Base-by-base conservation (phyloP, 306 rosid species). In the Pterocarpus santalinus region DNA sequence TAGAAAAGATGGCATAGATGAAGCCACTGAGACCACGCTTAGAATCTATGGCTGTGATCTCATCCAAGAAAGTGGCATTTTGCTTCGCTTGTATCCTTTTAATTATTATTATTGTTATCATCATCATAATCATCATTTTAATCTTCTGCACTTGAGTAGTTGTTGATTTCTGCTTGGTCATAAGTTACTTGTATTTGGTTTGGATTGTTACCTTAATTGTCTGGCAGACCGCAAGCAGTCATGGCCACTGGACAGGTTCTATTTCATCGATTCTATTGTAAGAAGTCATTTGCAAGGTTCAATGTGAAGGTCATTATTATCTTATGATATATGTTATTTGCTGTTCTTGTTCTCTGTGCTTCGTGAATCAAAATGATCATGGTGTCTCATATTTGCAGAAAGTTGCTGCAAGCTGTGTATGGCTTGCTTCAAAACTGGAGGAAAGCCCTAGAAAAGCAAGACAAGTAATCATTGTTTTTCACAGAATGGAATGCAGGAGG, bases 241-340 rank as follows among this genome's bases (percentile, higher is more conserved):
- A 95, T 95, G 99, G 99, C 98, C 71, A 93, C 99, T 44, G 98
- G 97, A 11, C 98, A 95, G 85, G 99, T 95, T 81, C 85, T 93
- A 28, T 95, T 95, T 82, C 99, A 92, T 78, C 98, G 94, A 22
- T 95, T 95, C 89, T 93, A 90, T 77, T 93, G 99, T 84, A 95
- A 95, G 90, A 93, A 95, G 85, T 95, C 98, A 8, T 89, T 95
- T 88, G 97, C 97, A 1, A 94, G 97, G 78, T 93, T 95, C 87
- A 82, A 95, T 85, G 98, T 79, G 79, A 95, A 95, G 99, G 99
- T 93, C 43, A 35, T 17, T 55, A 65, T 71, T 34, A 56, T 53
- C 70, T n/a, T 75, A 4, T 16, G 6, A 16, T 75, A 52, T 47
- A n/a, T 62, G 38, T 67, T 30, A 33, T 47, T 65, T 57, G 1